A percentile compares a stretch with the other conserved stretches of the same genome.
Evolutionary conservation across 2,329 filamentous ascomycete genomes (phyloP).

Genomic region (Aspergillus eucalypticola): DNA sequence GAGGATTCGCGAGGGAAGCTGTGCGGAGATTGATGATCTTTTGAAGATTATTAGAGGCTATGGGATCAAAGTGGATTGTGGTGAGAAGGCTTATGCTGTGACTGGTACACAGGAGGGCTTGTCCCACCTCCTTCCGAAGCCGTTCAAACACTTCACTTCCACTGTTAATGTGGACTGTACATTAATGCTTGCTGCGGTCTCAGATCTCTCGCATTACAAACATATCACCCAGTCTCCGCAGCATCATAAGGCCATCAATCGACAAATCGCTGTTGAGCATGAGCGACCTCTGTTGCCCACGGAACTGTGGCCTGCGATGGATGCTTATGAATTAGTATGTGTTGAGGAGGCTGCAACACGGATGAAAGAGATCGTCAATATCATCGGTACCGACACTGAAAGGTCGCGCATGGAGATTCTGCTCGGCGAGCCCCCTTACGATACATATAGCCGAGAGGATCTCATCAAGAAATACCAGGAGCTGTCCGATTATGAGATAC

Average conservation of each 20-base stretch:
- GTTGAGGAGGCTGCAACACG: conserved; percentile 65
- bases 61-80: conserved; percentile 47
- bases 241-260: conserved; percentile 61
- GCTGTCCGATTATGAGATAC: conserved; percentile 57
- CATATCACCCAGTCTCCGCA: conserved; percentile 49
- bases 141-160: conserved; percentile 44
- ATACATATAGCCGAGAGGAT: conserved; percentile 33
- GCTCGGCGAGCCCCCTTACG: conserved; percentile 50
- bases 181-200: conserved; percentile 70
- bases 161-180: conserved; percentile 57
- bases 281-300: conserved; percentile 61
- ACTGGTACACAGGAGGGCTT: conserved; percentile 24
- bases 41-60: conserved; percentile 57
- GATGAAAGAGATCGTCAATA: conserved; percentile 66
- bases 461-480: conserved; percentile 42
- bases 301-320: conserved; percentile 64
- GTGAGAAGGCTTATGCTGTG: conserved; percentile 21
- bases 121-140: conserved; percentile 40
- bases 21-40: conserved; percentile 58
- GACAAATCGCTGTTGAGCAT: conserved; percentile 66
- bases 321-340: conserved; percentile 60
- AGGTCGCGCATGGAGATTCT: conserved; percentile 61
- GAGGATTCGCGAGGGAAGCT: conserved; percentile 54
- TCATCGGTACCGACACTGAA: conserved; percentile 64
- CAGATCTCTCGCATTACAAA: conserved; percentile 67